These are phyloP conservation scores for Monosporascus sp. DNA, from an alignment of 2,329 filamentous ascomycete genomes.

Conservation along the genomic window DNA sequence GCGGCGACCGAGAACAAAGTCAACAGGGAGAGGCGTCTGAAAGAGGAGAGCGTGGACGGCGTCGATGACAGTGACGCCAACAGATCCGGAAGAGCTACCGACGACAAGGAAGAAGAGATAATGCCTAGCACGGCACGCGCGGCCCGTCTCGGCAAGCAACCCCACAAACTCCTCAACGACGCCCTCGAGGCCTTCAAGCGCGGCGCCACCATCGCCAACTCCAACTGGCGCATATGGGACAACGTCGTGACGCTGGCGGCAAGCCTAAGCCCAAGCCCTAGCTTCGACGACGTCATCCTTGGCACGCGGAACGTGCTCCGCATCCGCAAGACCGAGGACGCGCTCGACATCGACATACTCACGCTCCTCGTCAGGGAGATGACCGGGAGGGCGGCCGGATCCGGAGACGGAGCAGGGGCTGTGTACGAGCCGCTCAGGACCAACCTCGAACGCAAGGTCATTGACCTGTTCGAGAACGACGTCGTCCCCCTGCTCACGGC, in stretches of 20 bases:
- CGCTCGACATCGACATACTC: slow-evolving; percentile 70
- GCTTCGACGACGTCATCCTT: slow-evolving; percentile 68
- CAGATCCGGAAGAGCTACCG: neutral
- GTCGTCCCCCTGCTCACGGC: slow-evolving; percentile 80
- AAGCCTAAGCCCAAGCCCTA: slow-evolving; percentile 63
- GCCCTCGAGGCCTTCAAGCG: slow-evolving; percentile 81
- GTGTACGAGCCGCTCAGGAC: slow-evolving; percentile 47
- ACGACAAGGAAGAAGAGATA: slow-evolving; percentile 3
- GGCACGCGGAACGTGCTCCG: slow-evolving; percentile 71
- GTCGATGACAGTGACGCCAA: slow-evolving; percentile 24
- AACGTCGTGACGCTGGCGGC: slow-evolving; percentile 87
- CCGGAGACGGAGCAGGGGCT: slow-evolving; percentile 20
- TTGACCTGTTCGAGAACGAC: slow-evolving; percentile 66
- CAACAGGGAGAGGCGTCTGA: slow-evolving; percentile 11
- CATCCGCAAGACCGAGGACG: slow-evolving; percentile 71
- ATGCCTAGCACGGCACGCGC: slow-evolving; percentile 28
- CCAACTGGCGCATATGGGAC: slow-evolving; percentile 93
- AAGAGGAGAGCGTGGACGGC: neutral
- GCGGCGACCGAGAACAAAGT: slow-evolving; percentile 33
- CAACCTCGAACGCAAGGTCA: slow-evolving; percentile 55
- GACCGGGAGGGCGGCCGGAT: slow-evolving; percentile 29
- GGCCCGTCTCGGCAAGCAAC: slow-evolving; percentile 39
- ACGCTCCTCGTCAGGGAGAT: slow-evolving; percentile 67
- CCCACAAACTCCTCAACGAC: slow-evolving; percentile 58
- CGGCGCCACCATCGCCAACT: slow-evolving; percentile 74